Percentiles rank a stretch among this genome's conserved stretches.
phyloP scores from a whole-genome alignment of 176 grass and related monocot species.

The Hsuehochloa calcarea region DNA sequence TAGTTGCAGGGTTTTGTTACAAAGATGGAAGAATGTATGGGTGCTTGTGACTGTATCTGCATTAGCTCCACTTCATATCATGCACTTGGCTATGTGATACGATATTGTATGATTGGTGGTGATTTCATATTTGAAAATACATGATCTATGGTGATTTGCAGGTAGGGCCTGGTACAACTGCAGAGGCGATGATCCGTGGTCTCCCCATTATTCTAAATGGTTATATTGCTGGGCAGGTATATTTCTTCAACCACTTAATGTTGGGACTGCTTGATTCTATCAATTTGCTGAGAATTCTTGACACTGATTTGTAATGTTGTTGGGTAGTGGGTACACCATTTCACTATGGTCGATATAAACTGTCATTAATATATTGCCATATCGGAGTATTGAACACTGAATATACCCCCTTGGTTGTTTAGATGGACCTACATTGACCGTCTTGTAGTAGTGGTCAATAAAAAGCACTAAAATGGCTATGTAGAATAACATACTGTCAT shows the following conservation, averaged over 20 bases:
- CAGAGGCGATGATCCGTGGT: slow-evolving; percentile 97
- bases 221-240: slow-evolving; percentile 97
- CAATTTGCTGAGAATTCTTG: background rate
- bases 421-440: background rate
- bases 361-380: background rate
- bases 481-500: background rate
- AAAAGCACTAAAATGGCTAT: background rate
- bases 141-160: slow-evolving; percentile 41
- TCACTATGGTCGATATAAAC: background rate
- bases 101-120: slow-evolving; percentile 6
- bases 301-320: background rate
- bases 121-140: background rate
- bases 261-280: background rate
- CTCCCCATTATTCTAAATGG: too few species aligned
- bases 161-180: slow-evolving; percentile 96
- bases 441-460: background rate
- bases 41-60: slow-evolving; percentile 85
- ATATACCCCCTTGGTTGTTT: background rate
- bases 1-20: slow-evolving; percentile 95
- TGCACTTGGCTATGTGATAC: slow-evolving; percentile 10
- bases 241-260: background rate
- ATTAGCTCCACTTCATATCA: slow-evolving; percentile 8
- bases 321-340: background rate
- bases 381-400: background rate
- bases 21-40: slow-evolving; percentile 99